Base-by-base conservation (phyloP, 768 basidiomycete species). In the Tubosaeta sp. region DNA sequence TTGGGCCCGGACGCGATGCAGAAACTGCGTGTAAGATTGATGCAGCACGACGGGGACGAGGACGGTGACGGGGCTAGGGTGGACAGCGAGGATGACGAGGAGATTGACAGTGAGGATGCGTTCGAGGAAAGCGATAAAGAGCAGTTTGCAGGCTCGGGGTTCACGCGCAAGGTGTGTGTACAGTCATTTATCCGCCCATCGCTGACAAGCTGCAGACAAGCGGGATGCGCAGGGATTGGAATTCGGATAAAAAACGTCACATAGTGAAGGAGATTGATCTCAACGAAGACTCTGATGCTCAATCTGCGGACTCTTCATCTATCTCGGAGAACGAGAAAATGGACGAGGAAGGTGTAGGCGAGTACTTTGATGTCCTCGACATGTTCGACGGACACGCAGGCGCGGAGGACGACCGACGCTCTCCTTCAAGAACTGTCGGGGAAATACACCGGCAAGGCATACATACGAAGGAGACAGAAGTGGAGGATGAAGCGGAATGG, bases 41-140 rank as follows among this genome's bases (percentile, higher is more conserved):
- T 82, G 44, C 79, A 76, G 6, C 79, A 80, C 54, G 66, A 75
- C 31, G 75, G 68, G 12, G 82, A 82, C 29, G 73, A 74, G 40
- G 75, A 81, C 13, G 60, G 27, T 4, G 43, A 30, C 12, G 24
- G n/a, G 1, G 48, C 31, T 51, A 67, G 61, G 54, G 76, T 90
- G 56, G 82, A 75, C 30, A 81, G 79, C 53, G 82, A 71, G 1
- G 87, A 94, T 55, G 91, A 94, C 61, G 90, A 93, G 61, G 90
- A 93, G 53, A 80, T 93, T 40, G 87, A 90, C 53, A 87, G 84
- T 55, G 92, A 94, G 59, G 84, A 76, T 54, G 91, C 89, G 2
- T 89, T 90, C 53, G 87, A 90, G 54, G 86, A 89, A 63, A 83
- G 80, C 49, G 90, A 90, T 30, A 84, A 84, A 51, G 90, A 93